Evolutionary conservation across 2,329 filamentous ascomycete genomes (phyloP).

Genomic region (Colletotrichum sp.): DNA sequence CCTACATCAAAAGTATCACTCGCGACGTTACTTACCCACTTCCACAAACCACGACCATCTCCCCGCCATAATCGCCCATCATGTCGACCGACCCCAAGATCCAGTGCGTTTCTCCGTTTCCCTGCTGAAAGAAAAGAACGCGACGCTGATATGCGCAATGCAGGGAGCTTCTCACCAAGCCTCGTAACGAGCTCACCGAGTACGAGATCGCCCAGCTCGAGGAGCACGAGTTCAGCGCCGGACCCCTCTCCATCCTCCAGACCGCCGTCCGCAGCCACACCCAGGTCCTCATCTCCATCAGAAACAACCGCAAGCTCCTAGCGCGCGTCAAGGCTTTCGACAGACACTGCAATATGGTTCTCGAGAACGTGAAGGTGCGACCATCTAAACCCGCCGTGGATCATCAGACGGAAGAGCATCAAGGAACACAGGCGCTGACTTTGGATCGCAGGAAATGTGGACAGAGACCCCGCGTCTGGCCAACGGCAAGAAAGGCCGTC

Average conservation of each 20-base stretch:
- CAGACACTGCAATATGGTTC: conserved; percentile 98
- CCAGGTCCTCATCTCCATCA: conserved; percentile 95
- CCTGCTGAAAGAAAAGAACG: not conserved
- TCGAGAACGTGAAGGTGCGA: conserved; percentile 76
- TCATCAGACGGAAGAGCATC: not conserved
- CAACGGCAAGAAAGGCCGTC: conserved; percentile 85
- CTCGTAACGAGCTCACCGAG: conserved; percentile 89
- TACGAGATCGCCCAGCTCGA: conserved; percentile 82
- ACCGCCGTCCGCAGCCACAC: conserved; percentile 94
- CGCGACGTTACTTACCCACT: not conserved
- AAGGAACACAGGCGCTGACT: not conserved
- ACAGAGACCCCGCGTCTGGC: conserved; percentile 87
- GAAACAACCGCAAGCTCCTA: conserved; percentile 97
- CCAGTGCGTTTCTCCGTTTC: conserved; percentile 56
- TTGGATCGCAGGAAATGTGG: conserved; percentile 80
- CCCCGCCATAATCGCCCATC: conserved; percentile 21
- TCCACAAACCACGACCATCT: conserved; percentile 13
- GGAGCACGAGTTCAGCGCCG: conserved; percentile 61
- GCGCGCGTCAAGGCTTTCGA: conserved; percentile 98
- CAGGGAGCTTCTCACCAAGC: conserved; percentile 89
- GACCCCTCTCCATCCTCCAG: conserved; percentile 85
- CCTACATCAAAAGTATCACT: not conserved
- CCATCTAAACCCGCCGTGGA: not conserved
- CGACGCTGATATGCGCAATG: conserved; percentile 30
- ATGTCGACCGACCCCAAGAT: conserved; percentile 67